Base-by-base conservation (phyloP, 1,139 yeast species). In the Kodamaea sp. region DNA sequence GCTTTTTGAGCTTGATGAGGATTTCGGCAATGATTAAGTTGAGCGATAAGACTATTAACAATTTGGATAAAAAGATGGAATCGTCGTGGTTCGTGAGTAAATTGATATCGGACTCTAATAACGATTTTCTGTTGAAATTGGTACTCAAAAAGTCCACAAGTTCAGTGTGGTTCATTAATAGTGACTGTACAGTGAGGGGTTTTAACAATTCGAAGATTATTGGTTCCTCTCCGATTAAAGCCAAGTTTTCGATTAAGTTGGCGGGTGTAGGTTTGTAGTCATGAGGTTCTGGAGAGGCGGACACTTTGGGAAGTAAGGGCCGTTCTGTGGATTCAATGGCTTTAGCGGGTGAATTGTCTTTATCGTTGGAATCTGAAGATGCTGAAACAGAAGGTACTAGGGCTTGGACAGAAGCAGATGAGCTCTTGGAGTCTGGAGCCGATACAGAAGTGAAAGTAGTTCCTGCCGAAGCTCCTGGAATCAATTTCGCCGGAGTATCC, bases 11-110 rank as follows among this genome's bases (percentile, higher is more conserved):
- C 39, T 62, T 63, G 35, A 61, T 56, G 32, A 62, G 48, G 34
- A 61, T 54, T 39, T 66, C 72, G 9, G 61, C 53, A 5, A 63
- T 51, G 22, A 64, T 43, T 36, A 64, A 48, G 35, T 56, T 51
- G 26, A 62, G 42, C 4, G 70, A 57, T 28, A 65, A 42, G 1
- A 63, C 53, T 6, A 61, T 49, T 21, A 61, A 48, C 16, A 61
- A 38, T 18, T 53, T 58, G 15, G 69, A 63, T 16, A 66, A 48
- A 35, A 47, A 61, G 21, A 55, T 44, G n/a, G 67, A 58, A 38
- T 66, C 69, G 29, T 53, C 55, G 22, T 63, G 63, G 38, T 52
- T 53, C 7, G 46, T 39, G 22, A 57, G 44, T 20, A 62, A 38
- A 34, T 56, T 59, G 34, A 46, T 45, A 23, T 51, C 49, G 12